Conservation (phyloP, 805 yeast genomes). For the Lipomyces orientalis region DNA sequence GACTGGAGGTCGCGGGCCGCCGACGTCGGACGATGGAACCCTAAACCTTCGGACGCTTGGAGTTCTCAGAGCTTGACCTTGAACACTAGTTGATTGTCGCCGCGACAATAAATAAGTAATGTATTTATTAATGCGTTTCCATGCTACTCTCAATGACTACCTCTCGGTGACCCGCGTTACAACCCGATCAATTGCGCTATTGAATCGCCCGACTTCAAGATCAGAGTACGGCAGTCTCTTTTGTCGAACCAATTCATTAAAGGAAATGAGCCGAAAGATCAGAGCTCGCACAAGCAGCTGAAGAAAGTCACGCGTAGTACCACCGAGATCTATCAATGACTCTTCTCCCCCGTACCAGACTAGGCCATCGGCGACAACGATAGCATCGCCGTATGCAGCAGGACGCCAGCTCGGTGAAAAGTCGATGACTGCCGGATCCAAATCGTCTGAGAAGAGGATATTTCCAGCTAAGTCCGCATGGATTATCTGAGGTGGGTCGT, state of each 20-base stretch:
- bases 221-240: constrained; percentile 1
- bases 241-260: neutral
- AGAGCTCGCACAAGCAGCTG: constrained; percentile 10
- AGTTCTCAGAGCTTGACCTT: no score
- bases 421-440: constrained; percentile 7
- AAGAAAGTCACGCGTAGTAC: neutral
- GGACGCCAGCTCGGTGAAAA: constrained; percentile 8
- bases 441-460: neutral
- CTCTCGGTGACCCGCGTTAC: neutral
- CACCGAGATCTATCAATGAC: constrained; percentile 2
- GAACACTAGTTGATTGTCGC: no score
- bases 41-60: no score
- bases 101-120: no score
- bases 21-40: no score
- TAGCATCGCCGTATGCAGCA: constrained; percentile 5
- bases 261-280: constrained; percentile 3
- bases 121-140: no score
- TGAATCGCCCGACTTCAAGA: neutral
- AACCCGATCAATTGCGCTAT: neutral
- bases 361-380: neutral
- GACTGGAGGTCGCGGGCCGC: no score
- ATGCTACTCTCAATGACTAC: neutral
- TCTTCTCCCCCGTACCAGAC: neutral
- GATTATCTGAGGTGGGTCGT: constrained; percentile 1
- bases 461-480: constrained; percentile 7